phyloP scores from a whole-genome alignment of 148 eudicot species.

The Selenicereus undatus region DNA sequence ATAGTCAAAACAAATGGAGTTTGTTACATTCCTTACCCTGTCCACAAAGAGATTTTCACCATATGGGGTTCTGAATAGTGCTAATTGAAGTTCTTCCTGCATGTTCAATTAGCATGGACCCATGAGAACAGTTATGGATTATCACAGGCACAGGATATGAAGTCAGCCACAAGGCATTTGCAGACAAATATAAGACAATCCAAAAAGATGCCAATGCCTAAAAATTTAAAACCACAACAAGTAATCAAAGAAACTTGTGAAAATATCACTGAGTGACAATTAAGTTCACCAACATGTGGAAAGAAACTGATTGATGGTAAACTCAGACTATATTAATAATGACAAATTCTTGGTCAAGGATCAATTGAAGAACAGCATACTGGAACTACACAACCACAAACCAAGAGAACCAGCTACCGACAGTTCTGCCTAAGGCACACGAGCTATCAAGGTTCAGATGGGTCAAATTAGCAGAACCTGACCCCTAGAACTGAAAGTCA shows the following conservation, averaged over 20 bases:
- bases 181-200: background rate
- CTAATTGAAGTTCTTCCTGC: conserved; percentile 88
- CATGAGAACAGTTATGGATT: background rate
- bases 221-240: background rate
- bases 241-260: background rate
- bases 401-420: background rate
- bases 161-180: background rate
- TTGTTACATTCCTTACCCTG: conserved; percentile 45
- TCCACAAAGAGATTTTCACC: conserved; percentile 82
- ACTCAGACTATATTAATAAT: too few relatives aligned
- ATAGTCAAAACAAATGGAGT: background rate
- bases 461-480: background rate
- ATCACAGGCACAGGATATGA: conserved; percentile 1
- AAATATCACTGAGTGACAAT: background rate
- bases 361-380: too few relatives aligned
- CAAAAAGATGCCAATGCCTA: background rate
- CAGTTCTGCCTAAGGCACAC: background rate
- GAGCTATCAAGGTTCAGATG: background rate
- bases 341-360: too few relatives aligned
- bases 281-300: background rate
- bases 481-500: background rate
- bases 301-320: background rate
- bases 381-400: background rate
- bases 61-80: conserved; percentile 50
- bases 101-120: conserved; percentile 1